Base-by-base conservation (phyloP, 352 stramenopile genomes). In the Phytophthora idaei region DNA sequence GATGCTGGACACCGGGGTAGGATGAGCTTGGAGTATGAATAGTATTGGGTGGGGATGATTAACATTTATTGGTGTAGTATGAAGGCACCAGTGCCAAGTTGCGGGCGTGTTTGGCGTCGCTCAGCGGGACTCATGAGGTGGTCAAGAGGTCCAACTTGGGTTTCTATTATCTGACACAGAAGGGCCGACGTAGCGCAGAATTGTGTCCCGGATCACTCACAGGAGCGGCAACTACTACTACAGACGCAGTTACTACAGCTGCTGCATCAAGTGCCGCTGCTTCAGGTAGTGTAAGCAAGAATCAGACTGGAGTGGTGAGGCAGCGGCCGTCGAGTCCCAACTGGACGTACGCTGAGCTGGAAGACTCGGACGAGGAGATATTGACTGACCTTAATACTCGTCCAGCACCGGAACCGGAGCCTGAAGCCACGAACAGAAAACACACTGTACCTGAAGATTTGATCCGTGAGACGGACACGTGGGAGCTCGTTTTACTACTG, bases 401-500 rank as follows among this genome's bases (percentile, higher is more conserved):
- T 50, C 42, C 14, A 29, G 4, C 48, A 12, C 9, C 46, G 1
- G 64, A 76, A 37, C 69, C 64, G 9, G 69, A 76, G 17, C 64
- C 69, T 31, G 61, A 78, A 55, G 29, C 28, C 21, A 5, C 36
- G 11, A 58, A 5, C 28, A 56, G 1, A 17, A 65, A 47, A 14
- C 42, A 9, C 14, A 17, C 11, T 42, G 29, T 32, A 37, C 42
- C 60, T 21, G 31, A 57, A 80, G 37, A 72, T 71, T 51, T 67
- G 41, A 52, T 70, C 48, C 62, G 48, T 11, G 63, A 82, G 14
- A 70, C 63, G 12, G 86, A 94, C 34, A 71, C 77, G 48, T 94
- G 85, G 88, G 85, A 94, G 51, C 57, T 95, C 29, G 80, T 94
- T n/a, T 50, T 94, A 34, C 45, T 94, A 1, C 61, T 95, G n/a